Evolutionary conservation across 2,329 filamentous ascomycete genomes (phyloP), one percentile per base, ranked within the genome.

Genomic region (Aureobasidium zeae): DNA sequence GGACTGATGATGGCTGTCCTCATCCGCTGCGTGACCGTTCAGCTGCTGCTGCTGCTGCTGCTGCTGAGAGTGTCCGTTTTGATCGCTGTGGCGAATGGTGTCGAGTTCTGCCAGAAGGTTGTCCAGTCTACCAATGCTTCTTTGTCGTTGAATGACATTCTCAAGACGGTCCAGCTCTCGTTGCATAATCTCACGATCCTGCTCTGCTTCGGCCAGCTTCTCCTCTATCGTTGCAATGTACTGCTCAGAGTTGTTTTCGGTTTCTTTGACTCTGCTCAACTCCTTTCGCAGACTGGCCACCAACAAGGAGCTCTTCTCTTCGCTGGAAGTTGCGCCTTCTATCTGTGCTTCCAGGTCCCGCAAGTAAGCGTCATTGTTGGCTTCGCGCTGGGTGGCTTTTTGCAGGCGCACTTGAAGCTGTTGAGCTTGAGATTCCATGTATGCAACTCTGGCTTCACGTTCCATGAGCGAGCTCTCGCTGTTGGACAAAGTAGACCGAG

Each of bases 161-260:
- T 96, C 91, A 10, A 98, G 72, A 24, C 89, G 79, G 56, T 95
- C 86, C 50, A 98, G 85, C 58, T 98, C 91, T 25, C 89, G 85
- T 61, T 94, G 87, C 89, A 98, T 95, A 48, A 95, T 69, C 61
- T 96, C 91, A 51, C 86, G 79, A 59, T 98, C 91, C 62, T 96
- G 89, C 56, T 98, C 91, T 2, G 89, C 83, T 63, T 98, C 91
- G 1, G 91, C 91, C 7, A 98, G 74, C 16, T 89, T 83, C 65
- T 96, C 91, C 60, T 98, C 91, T 9, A 98, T 70, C 0, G 88
- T 96, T 1, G 89, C 94, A 42, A 98, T 96, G 62, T 98, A 98
- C 52, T 96, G 91, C 61, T 98, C 91, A 53, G 81, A 87, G 28
- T 83, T 82, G 3, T 81, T 76, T 66, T 98, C 91, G 53, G 87